These are phyloP conservation scores for Nicotiana noctiflora DNA, from an alignment of 257 asterid species.

Conservation along the genomic window DNA sequence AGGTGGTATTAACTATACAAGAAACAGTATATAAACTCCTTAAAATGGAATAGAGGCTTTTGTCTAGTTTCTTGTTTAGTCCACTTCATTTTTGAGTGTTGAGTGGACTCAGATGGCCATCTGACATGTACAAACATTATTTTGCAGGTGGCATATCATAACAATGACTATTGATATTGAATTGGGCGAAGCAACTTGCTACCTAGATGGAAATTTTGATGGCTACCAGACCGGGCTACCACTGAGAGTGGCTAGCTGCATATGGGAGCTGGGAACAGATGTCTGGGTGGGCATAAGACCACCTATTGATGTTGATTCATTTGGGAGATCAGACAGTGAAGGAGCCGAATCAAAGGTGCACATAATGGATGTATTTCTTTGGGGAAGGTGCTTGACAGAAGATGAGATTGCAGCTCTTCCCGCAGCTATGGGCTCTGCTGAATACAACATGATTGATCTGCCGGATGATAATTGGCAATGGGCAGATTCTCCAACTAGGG, in stretches of 20 bases:
- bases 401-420: slow-evolving; percentile 90
- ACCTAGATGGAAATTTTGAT: slow-evolving; percentile 88
- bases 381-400: slow-evolving; percentile 96
- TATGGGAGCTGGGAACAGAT: slow-evolving; percentile 94
- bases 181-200: slow-evolving; percentile 94
- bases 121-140: slow-evolving; percentile 2
- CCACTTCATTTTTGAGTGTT: not conserved
- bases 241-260: slow-evolving; percentile 57
- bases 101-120: not conserved
- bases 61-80: not conserved
- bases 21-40: not conserved
- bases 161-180: slow-evolving; percentile 88
- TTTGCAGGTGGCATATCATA: slow-evolving; percentile 91
- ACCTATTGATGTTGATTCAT: slow-evolving; percentile 88
- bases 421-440: slow-evolving; percentile 65
- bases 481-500: slow-evolving; percentile 98
- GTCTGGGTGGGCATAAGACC: slow-evolving; percentile 91
- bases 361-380: slow-evolving; percentile 90
- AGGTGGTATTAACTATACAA: not conserved
- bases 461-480: slow-evolving; percentile 97
- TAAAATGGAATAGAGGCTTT: not conserved
- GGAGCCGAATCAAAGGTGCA: slow-evolving; percentile 94
- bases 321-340: slow-evolving; percentile 98
- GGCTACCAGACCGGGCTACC: slow-evolving; percentile 89
- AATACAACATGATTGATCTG: slow-evolving; percentile 60